A percentile compares a stretch with the other conserved stretches of the same genome.
Evolutionary conservation across 2,329 filamentous ascomycete species (phyloP).

Genomic region (Aspergillus sp.): DNA sequence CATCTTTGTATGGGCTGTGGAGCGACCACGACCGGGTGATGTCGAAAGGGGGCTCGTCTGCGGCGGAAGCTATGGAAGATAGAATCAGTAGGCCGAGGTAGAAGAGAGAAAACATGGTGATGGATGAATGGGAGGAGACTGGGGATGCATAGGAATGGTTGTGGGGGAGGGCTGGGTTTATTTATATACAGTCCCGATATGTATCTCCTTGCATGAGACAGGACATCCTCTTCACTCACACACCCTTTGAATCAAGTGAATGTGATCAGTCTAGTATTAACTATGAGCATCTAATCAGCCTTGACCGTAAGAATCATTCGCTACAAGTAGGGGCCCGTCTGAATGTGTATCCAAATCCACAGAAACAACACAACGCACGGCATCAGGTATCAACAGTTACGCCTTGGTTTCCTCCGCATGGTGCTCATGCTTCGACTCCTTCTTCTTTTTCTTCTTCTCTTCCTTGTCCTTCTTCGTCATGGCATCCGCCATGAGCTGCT

Average conservation of each 20-base stretch:
- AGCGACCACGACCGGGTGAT: no score
- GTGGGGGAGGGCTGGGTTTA: no score
- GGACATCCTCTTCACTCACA: not conserved
- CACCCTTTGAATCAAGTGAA: not conserved
- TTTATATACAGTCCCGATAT: not conserved
- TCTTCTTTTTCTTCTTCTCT: conserved; percentile 69
- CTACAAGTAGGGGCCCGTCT: not conserved
- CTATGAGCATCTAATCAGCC: not conserved
- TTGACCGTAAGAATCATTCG: not conserved
- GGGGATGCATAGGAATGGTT: no score
- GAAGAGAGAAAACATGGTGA: no score
- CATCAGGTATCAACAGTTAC: not conserved
- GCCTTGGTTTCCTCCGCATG: conserved; percentile 6
- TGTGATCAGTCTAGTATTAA: not conserved
- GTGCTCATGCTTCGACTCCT: conserved; percentile 43
- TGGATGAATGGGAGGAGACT: no score
- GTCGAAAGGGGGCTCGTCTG: no score
- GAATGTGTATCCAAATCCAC: not conserved
- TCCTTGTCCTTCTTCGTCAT: conserved; percentile 88
- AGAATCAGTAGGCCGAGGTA: no score
- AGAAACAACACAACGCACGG: not conserved
- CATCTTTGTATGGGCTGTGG: conserved; percentile 19
- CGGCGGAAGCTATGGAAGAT: no score
- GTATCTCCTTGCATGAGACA: not conserved
- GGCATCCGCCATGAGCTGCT: conserved; percentile 95